Evolutionary conservation across 805 yeast species (phyloP), one percentile per base, ranked within the genome.

Genomic region (Ogataea kodamae): DNA sequence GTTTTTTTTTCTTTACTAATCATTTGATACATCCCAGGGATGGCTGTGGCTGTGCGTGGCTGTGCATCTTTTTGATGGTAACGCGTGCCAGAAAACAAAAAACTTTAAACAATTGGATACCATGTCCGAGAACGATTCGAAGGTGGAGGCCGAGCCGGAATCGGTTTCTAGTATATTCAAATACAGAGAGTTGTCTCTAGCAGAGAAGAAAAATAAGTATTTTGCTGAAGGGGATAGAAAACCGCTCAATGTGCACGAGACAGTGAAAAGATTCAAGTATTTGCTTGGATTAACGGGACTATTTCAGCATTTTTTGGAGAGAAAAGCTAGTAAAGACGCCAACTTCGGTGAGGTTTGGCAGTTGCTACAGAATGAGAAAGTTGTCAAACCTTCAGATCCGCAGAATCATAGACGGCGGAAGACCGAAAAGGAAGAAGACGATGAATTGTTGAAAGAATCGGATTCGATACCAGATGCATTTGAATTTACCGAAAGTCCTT

Each of bases 371-470:
- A 20, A 26, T 24, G 37, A 44, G 37, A 9, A 19, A 11, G 6
- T 26, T 1, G 10, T 30, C 29, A 37, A 20, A 7, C 24, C 24
- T 7, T 13, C 18, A 7, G 35, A 40, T 5, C 37, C 48, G 13
- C 46, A 42, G 13, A 67, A 64, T 30, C 67, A 64, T 35, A 68
- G 81, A 49, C 67, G 83, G 51, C 67, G 88, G 40, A 79, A 79
- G 49, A 79, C 86, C 3, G 89, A 81, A 48, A 74, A 76, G 52
- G 89, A 82, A 54, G 92, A 82, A 53, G 89, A 83, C 54, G 86
- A 76, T 1, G 87, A 81, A 49, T 63, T 84, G 38, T 64, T 88
- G 61, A 68, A 76, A 43, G 80, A 81, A 28, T 77, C 72, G 36
- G 69, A 67, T 30, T 60, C 57, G 9, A 63, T 57, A 11, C 49